A percentile compares a stretch with the other conserved stretches of the same genome.
Conservation (phyloP, 768 basidiomycete genomes). For the Mycena metata region DNA sequence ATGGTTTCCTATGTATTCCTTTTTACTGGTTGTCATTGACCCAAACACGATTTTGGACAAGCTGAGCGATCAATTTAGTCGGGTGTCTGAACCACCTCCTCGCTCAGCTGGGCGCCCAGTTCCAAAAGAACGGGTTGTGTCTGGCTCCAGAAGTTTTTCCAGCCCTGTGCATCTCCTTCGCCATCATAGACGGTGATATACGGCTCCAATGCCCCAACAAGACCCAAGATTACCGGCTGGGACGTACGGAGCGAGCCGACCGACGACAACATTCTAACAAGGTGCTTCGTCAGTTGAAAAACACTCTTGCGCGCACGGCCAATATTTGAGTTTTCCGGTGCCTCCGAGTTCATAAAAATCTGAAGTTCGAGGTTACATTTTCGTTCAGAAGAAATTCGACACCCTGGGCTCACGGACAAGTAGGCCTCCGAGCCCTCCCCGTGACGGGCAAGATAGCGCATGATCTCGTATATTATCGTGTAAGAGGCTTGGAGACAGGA, state of each 20-base stretch:
- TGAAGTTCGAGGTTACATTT: not conserved
- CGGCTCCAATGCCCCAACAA: slow-evolving; percentile 26
- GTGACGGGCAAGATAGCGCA: slow-evolving; percentile 20
- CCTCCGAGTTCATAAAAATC: slow-evolving; percentile 32
- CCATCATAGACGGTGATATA: slow-evolving; percentile 3
- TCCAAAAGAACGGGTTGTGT: slow-evolving; percentile 29
- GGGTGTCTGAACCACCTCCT: slow-evolving; percentile 20
- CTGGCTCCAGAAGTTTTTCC: slow-evolving; percentile 30
- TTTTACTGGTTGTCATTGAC: too few relatives aligned
- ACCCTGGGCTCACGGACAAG: slow-evolving; percentile 9
- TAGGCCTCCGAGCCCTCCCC: slow-evolving; percentile 28
- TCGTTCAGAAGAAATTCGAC: too few relatives aligned
- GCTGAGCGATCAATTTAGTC: not conserved
- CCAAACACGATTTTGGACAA: not conserved
- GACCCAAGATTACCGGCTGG: slow-evolving; percentile 12
- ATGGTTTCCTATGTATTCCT: too few relatives aligned
- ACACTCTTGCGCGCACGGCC: slow-evolving; percentile 19
- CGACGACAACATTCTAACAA: not conserved
- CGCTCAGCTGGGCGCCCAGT: slow-evolving; percentile 22
- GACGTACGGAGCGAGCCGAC: slow-evolving; percentile 8
- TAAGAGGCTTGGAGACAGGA: slow-evolving; percentile 10
- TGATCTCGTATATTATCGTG: slow-evolving; percentile 31
- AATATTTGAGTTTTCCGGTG: slow-evolving; percentile 11
- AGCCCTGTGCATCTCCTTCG: slow-evolving; percentile 6
- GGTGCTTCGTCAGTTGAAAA: not conserved